Evolutionary conservation across 495 filamentous ascomycete species (phyloP), one percentile per base, ranked within the genome.

Genomic region (Pseudevernia furfuracea): DNA sequence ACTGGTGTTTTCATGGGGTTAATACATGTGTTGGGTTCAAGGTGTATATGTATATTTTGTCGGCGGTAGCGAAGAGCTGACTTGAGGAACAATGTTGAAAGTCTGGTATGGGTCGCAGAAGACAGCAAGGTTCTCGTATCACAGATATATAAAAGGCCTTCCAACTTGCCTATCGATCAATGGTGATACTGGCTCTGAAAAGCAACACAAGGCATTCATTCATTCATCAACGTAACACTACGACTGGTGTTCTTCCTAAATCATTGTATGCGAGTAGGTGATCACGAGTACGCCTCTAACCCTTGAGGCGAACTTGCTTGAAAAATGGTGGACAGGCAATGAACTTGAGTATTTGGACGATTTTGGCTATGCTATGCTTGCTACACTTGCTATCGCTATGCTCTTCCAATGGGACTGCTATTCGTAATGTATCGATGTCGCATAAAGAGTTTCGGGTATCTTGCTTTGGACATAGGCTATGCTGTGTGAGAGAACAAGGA

Each of bases 371-470:
- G 12, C 23, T 23, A 49, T 53, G 49, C 28, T 63, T 44, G 37
- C 34, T 61, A 38, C 37, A 28, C 28, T 58, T 39, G 53, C 39
- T 58, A 58, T 48, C 30, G 52, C 52, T 63, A 63, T 63, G 52
- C 61, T 32, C 39, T 58, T 34, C 56, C 36, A 21, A 11, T 1
- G 32, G 37, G 17, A 57, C 15, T 58, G 61, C 61, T 44, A 43
- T 48, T 63, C 61, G 39, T 58, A 23, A 56, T 10, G 28, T 56
- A 44, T 63, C 61, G 39, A 57, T 57, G 15, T 30, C 25, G 39
- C 38, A 3, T 63, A 41, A 37, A 44, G 28, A 44, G 6, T 37
- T 58, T 43, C 55, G 52, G 61, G 61, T 63, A 63, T 63, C 52
- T 63, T 58, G 38, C 61, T 57, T 58, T n/a, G 9, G 39, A 43